phyloP scores from a whole-genome alignment of 1,284 basidiomycete genomes.

The Pseudozyma sp. region DNA sequence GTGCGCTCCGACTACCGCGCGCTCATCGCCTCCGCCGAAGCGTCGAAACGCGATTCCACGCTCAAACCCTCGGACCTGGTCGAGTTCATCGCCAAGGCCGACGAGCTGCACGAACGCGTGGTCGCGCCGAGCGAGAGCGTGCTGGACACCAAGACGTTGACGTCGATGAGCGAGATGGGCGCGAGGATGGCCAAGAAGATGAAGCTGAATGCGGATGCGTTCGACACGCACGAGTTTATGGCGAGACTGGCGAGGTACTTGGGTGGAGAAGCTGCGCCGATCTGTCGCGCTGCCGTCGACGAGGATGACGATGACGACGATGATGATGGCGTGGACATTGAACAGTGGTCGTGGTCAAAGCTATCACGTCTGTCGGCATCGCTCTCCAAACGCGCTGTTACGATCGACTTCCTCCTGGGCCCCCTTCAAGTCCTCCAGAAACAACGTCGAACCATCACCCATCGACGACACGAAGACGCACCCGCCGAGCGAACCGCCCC shows the following conservation, averaged over 20 bases:
- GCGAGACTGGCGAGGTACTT: conserved; percentile 45
- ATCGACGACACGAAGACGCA: conserved; percentile 17
- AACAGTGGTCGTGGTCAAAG: conserved; percentile 60
- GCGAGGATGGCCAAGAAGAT: conserved; percentile 61
- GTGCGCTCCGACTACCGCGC: conserved; percentile 54
- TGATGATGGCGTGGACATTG: conserved; percentile 12
- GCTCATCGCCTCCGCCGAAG: conserved; percentile 52
- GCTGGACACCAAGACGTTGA: conserved; percentile 60
- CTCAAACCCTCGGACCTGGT: conserved; percentile 33
- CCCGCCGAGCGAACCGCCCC: conserved; percentile 35
- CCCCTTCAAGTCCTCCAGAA: conserved; percentile 57
- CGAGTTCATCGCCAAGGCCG: conserved; percentile 19
- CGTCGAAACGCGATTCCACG: conserved; percentile 30
- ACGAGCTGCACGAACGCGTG: conserved; percentile 33
- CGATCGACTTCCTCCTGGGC: conserved; percentile 63
- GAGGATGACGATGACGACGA: conserved; percentile 24
- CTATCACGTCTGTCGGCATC: conserved; percentile 45
- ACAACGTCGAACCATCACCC: conserved; percentile 14
- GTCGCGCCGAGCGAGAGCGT: conserved; percentile 39
- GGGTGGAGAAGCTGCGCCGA: conserved; percentile 43
- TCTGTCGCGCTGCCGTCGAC: not conserved
- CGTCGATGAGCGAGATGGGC: conserved; percentile 59
- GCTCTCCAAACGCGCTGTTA: conserved; percentile 50
- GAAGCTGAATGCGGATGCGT: conserved; percentile 58
- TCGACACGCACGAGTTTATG: conserved; percentile 64